Evolutionary conservation across 2,329 filamentous ascomycete genomes (phyloP).

Genomic region (Fusarium humuli): DNA sequence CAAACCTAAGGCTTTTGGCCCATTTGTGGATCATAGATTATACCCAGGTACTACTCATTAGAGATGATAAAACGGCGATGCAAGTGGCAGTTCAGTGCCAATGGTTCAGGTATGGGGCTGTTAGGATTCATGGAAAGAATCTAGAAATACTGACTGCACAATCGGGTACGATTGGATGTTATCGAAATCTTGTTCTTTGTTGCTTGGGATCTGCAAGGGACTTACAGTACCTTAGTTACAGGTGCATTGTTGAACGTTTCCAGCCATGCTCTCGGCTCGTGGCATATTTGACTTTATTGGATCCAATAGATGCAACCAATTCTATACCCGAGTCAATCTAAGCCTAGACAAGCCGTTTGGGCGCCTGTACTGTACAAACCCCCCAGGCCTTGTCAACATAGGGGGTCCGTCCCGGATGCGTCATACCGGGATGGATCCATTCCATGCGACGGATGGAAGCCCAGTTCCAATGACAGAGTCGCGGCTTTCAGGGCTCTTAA

Average conservation of each 20-base stretch:
- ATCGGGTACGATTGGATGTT: neutral
- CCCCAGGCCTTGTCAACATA: constrained; percentile 10
- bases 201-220: constrained; percentile 20
- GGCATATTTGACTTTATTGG: neutral
- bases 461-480: constrained; percentile 6
- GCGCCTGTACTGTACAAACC: neutral
- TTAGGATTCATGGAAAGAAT: neutral
- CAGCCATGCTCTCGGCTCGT: neutral
- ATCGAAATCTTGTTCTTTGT: neutral
- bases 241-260: constrained; percentile 16
- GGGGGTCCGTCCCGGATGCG: constrained; percentile 12
- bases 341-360: neutral
- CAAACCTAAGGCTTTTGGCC: constrained; percentile 28
- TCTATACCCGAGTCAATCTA: neutral
- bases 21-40: constrained; percentile 30
- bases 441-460: neutral
- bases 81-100: constrained; percentile 1
- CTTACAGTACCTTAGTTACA: neutral
- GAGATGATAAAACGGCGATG: constrained; percentile 5
- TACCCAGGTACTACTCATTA: neutral
- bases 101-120: neutral
- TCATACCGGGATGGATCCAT: constrained; percentile 12
- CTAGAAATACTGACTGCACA: neutral
- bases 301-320: neutral
- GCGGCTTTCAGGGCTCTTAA: constrained; percentile 37